A percentile compares a stretch with the other conserved stretches of the same genome.
These are phyloP conservation scores for Botrytis deweyae DNA, from an alignment of 2,329 filamentous ascomycete genomes.

Conservation along the genomic window DNA sequence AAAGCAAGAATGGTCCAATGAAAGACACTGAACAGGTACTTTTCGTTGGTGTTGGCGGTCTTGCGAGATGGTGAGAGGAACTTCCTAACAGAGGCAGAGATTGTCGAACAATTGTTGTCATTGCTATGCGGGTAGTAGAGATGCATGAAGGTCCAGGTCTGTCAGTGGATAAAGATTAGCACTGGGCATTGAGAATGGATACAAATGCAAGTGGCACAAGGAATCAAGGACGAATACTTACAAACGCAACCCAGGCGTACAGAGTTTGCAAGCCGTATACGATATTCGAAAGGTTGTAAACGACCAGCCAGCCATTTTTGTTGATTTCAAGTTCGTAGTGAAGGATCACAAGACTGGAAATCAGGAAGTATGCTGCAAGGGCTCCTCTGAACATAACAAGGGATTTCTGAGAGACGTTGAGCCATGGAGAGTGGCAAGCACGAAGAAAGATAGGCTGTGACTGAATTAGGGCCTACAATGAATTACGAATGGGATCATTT, in stretches of 20 bases:
- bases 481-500: neutral
- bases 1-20: constrained; percentile 36
- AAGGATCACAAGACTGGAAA: constrained; percentile 31
- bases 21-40: constrained; percentile 39
- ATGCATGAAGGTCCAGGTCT: constrained; percentile 41
- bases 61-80: constrained; percentile 34
- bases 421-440: constrained; percentile 41
- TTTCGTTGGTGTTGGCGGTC: constrained; percentile 30
- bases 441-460: constrained; percentile 39
- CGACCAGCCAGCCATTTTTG: constrained; percentile 28
- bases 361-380: constrained; percentile 32
- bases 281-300: constrained; percentile 38
- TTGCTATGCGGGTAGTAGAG: constrained; percentile 38
- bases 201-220: neutral
- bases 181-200: neutral
- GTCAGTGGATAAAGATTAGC: neutral
- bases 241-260: constrained; percentile 37
- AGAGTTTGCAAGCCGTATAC: constrained; percentile 35
- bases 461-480: neutral
- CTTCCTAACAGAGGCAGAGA: constrained; percentile 27
- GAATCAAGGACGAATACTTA: constrained; percentile 27
- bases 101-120: constrained; percentile 23
- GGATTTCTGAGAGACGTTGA: constrained; percentile 34
- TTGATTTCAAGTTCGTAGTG: constrained; percentile 33
- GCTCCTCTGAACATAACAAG: constrained; percentile 34